Base-by-base conservation (phyloP, 2,329 filamentous ascomycete genomes). In the Intubia oerlemansii region DNA sequence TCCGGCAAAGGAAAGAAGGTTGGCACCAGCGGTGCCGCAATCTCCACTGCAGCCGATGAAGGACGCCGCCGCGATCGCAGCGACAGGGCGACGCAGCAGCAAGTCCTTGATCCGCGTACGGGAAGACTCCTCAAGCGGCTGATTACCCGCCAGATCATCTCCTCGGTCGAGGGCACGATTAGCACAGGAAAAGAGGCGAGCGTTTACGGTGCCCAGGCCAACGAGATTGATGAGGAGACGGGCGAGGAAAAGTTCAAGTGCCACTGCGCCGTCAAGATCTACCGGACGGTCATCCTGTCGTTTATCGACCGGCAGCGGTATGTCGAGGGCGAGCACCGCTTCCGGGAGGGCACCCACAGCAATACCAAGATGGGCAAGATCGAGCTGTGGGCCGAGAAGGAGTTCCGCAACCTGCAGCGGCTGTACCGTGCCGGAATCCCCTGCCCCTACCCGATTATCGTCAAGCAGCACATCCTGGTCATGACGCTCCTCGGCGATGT, bases 221-320 rank as follows among this genome's bases (percentile, higher is more conserved):
- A 67, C 24, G 28, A 54, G 16, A 23, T 17, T 58, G 1, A 26
- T 21, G 34, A 27, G 13, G 33, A 30, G 17, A 57, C 25, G 14
- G 53, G 60, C 13, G 54, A 66, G 1, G 52, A 71, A 1, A 21
- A 21, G 19, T 21, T 21, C 19, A 8, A n/a, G 8, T n/a, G n/a
- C n/a, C 80, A 92, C 43, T 69, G 81, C 27, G 88, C 88, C 10
- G 82, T 95, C 59, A 98, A 98, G 55, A 80, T 98, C 28, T 98
- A 98, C 67, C 98, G 98, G 63, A 98, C 88, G 7, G 78, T 79
- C 31, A 98, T 98, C 38, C 57, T 98, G 18, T 82, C 90, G 15
- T 98, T 98, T 68, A 95, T 95, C 55, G 88, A 98, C 52, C 68
- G 88, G 33, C 84, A 93, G 52, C 76, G 82, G 43, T 98, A 98